phyloP scores from a whole-genome alignment of 495 filamentous ascomycete genomes.

The Podospora sp. region DNA sequence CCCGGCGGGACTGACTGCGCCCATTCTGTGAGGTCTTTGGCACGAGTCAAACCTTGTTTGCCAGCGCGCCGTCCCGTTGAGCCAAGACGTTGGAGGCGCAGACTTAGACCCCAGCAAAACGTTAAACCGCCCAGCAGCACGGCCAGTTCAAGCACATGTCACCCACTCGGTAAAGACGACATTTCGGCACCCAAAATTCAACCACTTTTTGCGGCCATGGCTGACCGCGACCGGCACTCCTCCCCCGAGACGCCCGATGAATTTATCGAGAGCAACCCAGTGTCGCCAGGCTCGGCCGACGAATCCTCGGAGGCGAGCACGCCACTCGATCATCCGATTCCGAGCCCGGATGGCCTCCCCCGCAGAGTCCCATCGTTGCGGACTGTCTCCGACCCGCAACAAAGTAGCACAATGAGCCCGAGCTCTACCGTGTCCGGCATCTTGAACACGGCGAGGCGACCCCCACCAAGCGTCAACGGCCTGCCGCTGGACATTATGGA shows the following conservation, averaged over 20 bases:
- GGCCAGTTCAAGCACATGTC: neutral
- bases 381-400: constrained; percentile 58
- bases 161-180: constrained; percentile 12
- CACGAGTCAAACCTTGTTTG: neutral
- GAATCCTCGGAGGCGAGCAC: constrained; percentile 51
- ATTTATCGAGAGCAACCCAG: constrained; percentile 38
- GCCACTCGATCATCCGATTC: constrained; percentile 46
- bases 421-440: constrained; percentile 82
- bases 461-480: constrained; percentile 47
- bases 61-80: neutral
- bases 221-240: constrained; percentile 33
- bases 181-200: neutral
- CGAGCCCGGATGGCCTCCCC: constrained; percentile 36
- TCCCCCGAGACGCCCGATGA: constrained; percentile 47
- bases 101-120: neutral
- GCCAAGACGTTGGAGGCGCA: neutral
- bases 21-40: neutral
- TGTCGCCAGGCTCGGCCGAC: constrained; percentile 45
- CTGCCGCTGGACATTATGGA: constrained; percentile 80
- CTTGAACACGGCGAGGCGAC: constrained; percentile 61
- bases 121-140: neutral
- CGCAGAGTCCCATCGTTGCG: constrained; percentile 58
- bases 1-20: neutral
- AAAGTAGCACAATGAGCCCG: constrained; percentile 60
- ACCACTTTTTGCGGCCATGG: constrained; percentile 32